These are phyloP conservation scores for Lindgomyces ingoldianus DNA, from an alignment of 495 filamentous ascomycete species.

Conservation along the genomic window DNA sequence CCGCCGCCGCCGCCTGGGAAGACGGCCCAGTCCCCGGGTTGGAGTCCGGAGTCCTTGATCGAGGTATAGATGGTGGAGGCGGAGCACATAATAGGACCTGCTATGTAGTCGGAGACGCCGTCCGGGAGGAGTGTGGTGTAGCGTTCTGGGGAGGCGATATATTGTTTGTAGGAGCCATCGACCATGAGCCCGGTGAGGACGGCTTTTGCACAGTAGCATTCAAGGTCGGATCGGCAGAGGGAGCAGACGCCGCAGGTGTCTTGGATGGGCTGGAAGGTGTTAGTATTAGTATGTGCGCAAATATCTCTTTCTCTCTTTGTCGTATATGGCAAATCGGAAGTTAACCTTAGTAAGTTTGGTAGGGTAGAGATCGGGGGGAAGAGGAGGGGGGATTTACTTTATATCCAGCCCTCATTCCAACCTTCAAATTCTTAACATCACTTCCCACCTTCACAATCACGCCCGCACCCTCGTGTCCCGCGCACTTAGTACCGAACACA, in stretches of 20 bases:
- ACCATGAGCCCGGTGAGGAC: slow-evolving; percentile 43
- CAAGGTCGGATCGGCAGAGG: slow-evolving; percentile 47
- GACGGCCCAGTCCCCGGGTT: slow-evolving; percentile 49
- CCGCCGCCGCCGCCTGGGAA: slow-evolving; percentile 51
- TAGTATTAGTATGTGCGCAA: background rate
- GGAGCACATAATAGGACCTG: slow-evolving; percentile 53
- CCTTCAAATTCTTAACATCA: slow-evolving; percentile 55
- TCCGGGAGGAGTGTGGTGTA: slow-evolving; percentile 50
- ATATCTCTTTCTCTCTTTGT: background rate
- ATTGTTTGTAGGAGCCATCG: slow-evolving; percentile 48
- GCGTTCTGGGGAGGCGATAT: slow-evolving; percentile 47
- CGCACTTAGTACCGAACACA: slow-evolving; percentile 50
- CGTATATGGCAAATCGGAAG: too few relatives aligned
- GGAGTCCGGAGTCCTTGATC: slow-evolving; percentile 45
- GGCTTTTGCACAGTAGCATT: slow-evolving; percentile 45
- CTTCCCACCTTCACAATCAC: slow-evolving; percentile 56
- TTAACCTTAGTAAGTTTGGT: too few relatives aligned
- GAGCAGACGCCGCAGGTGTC: slow-evolving; percentile 55
- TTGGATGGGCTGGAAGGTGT: slow-evolving; percentile 43
- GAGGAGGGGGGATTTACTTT: too few relatives aligned
- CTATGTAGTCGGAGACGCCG: slow-evolving; percentile 47
- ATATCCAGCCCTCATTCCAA: slow-evolving; percentile 62
- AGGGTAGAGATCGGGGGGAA: too few relatives aligned
- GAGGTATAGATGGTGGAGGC: slow-evolving; percentile 49
- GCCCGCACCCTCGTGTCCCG: slow-evolving; percentile 61